Base-by-base conservation (phyloP, 2,329 filamentous ascomycete genomes). In the Claviceps pusilla region DNA sequence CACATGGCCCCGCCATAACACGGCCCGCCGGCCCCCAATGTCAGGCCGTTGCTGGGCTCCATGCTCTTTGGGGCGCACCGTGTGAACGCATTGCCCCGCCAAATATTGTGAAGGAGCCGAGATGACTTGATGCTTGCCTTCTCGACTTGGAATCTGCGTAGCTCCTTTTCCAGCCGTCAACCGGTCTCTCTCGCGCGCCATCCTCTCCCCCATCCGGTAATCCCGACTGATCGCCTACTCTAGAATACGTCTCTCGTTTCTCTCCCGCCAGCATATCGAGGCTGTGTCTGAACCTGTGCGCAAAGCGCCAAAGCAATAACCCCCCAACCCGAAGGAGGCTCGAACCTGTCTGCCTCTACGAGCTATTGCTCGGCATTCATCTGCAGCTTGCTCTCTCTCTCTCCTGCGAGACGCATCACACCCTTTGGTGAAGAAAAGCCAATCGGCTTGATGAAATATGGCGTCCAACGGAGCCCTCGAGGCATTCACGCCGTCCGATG, bases 401-500 rank as follows among this genome's bases (percentile, higher is more conserved):
- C 24, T 24, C 24, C 39, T 14, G 50, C 11, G 29, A 16, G 35
- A 33, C n/a, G 24, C 11, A 29, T n/a, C 41, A 11, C 54, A n/a
- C n/a, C 2, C 2, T 33, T 11, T 31, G 28, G 28, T 29, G 28
- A 31, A 47, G 14, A 46, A 6, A 29, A 47, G 59, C 53, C 55
- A 50, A 33, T 67, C 39, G 39, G 39, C 39, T 41, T 41, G 39
- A 41, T n/a, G 39, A 41, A 41, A 41, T 7, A 91, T 91, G 87
- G 83, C 86, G 66, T 70, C 78, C 63, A 82, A 77, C 68, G 74
- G 76, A 61, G 72, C 76, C 60, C 78, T 82, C 69, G 82, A 86
- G 72, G 79, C 80, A 69, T 94, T 93, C 72, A 80, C 82, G 71
- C 87, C 88, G 59, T 70, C 73, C 48, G 75, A 76, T 65, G 88